Evolutionary conservation across 257 asterid species (phyloP), one percentile per base, ranked within the genome.

Genomic region (Henckelia pumila): DNA sequence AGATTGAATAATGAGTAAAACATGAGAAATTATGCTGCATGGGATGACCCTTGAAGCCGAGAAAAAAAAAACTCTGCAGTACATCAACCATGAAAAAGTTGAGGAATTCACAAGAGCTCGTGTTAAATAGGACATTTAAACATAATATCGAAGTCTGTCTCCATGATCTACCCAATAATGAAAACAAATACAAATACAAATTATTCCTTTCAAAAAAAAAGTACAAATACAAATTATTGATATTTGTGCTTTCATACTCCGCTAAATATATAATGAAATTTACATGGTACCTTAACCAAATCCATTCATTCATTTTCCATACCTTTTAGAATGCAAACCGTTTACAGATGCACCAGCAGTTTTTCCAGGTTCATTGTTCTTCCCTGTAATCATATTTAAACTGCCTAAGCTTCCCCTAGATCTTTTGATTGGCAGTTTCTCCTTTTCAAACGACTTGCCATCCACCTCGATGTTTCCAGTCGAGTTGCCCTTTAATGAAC

Each of bases 351-450:
- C 78, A 64, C 85, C 90, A 17, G 88, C 58, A 55, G 82, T 56
- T 78, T 82, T 82, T 52, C 86, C 84, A 57, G 84, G 80, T 71
- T 89, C 93, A 50, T 76, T 82, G 67, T 74, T 82, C 82, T 88
- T 89, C 75, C 96, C 89, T 3, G 95, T 82, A 40, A 87, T 81
- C 96, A 88, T 87, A 72, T 91, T 87, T 83, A 91, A 81, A 80
- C 91, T 91, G 52, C 96, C 96, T 79, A 87, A 75, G 75, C 95
- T 87, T 71, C 90, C 96, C 78, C 75, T 94, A 68, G 99, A 94
- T 78, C 96, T 85, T 86, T 91, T 94, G 75, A 94, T 80, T 35
- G 99, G 96, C 63, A 94, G 77, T 74, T 94, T 94, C 75, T 83
- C 96, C 80, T 94, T 88, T 66, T 89, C 96, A 68, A 96, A 61